These are phyloP conservation scores for Trichosporon coremiiforme DNA, from an alignment of 1,284 basidiomycete genomes.

Conservation along the genomic window DNA sequence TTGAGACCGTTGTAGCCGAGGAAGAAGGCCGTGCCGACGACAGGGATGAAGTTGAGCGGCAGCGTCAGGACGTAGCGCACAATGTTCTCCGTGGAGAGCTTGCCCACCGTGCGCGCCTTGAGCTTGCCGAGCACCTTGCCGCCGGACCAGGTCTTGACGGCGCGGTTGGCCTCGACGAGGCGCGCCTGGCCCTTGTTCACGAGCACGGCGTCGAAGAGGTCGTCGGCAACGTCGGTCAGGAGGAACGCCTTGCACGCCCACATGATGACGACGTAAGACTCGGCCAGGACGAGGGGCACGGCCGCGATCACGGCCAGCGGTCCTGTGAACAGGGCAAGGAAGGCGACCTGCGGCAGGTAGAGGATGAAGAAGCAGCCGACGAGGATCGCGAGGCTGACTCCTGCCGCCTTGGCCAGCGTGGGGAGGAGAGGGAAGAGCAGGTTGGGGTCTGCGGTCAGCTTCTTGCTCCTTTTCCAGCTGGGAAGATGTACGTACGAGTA, in stretches of 20 bases:
- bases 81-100: slow-evolving; percentile 50
- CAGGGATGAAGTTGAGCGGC: slow-evolving; percentile 65
- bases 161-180: slow-evolving; percentile 56
- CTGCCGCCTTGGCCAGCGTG: slow-evolving; percentile 48
- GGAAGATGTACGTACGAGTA: slow-evolving; percentile 36
- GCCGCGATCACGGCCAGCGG: slow-evolving; percentile 61
- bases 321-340: slow-evolving; percentile 66
- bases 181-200: slow-evolving; percentile 53
- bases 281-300: slow-evolving; percentile 57
- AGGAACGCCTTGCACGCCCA: slow-evolving; percentile 61
- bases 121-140: slow-evolving; percentile 52
- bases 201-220: slow-evolving; percentile 58
- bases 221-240: slow-evolving; percentile 59
- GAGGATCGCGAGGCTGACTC: slow-evolving; percentile 56
- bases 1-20: slow-evolving; percentile 58
- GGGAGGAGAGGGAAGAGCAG: slow-evolving; percentile 55
- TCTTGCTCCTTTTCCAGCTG: not conserved
- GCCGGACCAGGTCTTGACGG: slow-evolving; percentile 39
- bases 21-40: slow-evolving; percentile 68
- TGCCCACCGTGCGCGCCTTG: slow-evolving; percentile 51
- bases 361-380: slow-evolving; percentile 64
- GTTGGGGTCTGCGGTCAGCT: slow-evolving; percentile 48
- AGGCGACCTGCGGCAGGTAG: slow-evolving; percentile 69
- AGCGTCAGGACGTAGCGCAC: slow-evolving; percentile 56
- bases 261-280: slow-evolving; percentile 58